Base-by-base conservation (phyloP, 495 filamentous ascomycete species). In the Margaritispora aquatica region DNA sequence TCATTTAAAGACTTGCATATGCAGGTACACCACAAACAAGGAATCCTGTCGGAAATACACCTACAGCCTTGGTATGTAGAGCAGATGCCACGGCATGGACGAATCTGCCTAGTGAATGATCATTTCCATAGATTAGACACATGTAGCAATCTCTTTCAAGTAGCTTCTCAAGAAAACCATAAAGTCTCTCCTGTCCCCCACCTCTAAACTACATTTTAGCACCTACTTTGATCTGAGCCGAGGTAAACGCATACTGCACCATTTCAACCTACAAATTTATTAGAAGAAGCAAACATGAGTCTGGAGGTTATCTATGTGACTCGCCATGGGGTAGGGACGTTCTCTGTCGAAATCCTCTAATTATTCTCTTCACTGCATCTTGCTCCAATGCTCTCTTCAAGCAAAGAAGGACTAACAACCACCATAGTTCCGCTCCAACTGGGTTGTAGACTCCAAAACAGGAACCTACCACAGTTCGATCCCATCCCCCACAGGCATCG, bases 301-400 rank as follows among this genome's bases (percentile, higher is more conserved):
- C 75, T 96, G 26, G 87, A 93, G 71, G 83, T 82, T 59, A 94
- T 96, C 66, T 96, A 94, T 68, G 78, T 96, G 46, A 85, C 84
- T 59, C 84, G 91, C 20, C 91, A 96, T 73, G 91, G 90, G 62
- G 90, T 96, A 82, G 72, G 87, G 52, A 17, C 17, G 23, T 20
- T 27, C 22, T 17, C 38, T 44, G n/a, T n/a, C n/a, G n/a, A n/a
- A n/a, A n/a, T n/a, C n/a, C n/a, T n/a, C n/a, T n/a, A n/a, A n/a
- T n/a, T n/a, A n/a, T n/a, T n/a, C 2, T 44, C 38, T 44, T 44
- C 38, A n/a, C 15, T 10, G 17, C 4, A 44, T n/a, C 4, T 2
- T 3, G 19, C 4, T 44, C 15, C 38, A 7, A 44, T 3, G 17
- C 5, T 34, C 5, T 13, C 29, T 34, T 13, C 29, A 34, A 5